Evolutionary conservation across 805 yeast genomes (phyloP).

Genomic region (Yamadazyma laniorum): DNA sequence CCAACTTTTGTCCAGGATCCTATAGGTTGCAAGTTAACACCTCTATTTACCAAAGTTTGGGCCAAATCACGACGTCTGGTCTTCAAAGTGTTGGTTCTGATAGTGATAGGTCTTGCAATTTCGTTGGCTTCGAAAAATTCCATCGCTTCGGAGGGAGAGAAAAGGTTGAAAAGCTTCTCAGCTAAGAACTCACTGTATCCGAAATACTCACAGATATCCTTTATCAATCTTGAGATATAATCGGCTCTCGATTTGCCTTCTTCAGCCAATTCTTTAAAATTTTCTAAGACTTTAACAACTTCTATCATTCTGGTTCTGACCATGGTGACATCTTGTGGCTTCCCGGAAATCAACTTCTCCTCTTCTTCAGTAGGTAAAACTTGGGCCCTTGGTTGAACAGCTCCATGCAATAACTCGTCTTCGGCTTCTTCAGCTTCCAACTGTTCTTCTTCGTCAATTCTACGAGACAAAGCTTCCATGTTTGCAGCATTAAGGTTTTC

Average conservation of each 20-base stretch:
- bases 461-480: constrained; percentile 74
- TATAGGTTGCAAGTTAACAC: constrained; percentile 95
- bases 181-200: constrained; percentile 92
- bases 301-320: constrained; percentile 94
- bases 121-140: constrained; percentile 99
- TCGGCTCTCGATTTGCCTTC: constrained; percentile 85
- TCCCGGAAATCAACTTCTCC: constrained; percentile 45
- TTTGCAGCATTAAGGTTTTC: constrained; percentile 75
- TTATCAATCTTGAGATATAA: constrained; percentile 71
- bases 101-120: constrained; percentile 92
- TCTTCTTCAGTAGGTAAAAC: constrained; percentile 75
- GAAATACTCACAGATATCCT: constrained; percentile 88
- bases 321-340: constrained; percentile 73
- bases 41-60: constrained; percentile 90
- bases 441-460: constrained; percentile 59
- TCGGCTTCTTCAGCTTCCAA: constrained; percentile 47
- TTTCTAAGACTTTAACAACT: constrained; percentile 89
- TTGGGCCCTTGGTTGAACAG: constrained; percentile 70
- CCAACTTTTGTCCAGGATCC: constrained; percentile 99
- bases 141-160: constrained; percentile 93
- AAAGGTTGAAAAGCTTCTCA: constrained; percentile 86
- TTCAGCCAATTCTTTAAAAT: constrained; percentile 78
- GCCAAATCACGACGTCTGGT: constrained; percentile 96
- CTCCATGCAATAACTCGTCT: constrained; percentile 57
- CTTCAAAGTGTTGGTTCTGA: constrained; percentile 94